Conservation (phyloP, 2,329 filamentous ascomycete genomes). For the Colletotrichum salicis region DNA sequence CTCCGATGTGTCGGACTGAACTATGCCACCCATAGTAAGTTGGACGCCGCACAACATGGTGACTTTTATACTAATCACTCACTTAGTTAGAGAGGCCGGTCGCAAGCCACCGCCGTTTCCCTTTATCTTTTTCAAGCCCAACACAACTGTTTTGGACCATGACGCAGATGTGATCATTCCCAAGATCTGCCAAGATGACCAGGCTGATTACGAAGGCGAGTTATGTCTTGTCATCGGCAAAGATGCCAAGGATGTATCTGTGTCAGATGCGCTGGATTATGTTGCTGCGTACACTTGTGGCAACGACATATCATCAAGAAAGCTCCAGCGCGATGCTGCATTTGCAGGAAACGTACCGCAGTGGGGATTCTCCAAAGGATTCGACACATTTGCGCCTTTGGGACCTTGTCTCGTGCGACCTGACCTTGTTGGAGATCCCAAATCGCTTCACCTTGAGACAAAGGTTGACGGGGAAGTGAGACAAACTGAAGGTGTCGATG, state of each 20-base stretch:
- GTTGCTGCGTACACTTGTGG: slow-evolving; percentile 64
- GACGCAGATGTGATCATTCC: slow-evolving; percentile 55
- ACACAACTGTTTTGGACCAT: slow-evolving; percentile 49
- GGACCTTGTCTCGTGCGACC: slow-evolving; percentile 60
- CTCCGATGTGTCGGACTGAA: slow-evolving; percentile 69
- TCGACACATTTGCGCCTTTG: slow-evolving; percentile 65
- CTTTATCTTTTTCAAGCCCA: slow-evolving; percentile 62
- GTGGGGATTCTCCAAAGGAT: slow-evolving; percentile 67
- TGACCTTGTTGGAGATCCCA: slow-evolving; percentile 54
- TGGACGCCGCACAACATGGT: not conserved
- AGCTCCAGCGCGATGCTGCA: slow-evolving; percentile 60
- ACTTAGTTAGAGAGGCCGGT: slow-evolving; percentile 60
- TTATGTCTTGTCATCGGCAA: slow-evolving; percentile 59
- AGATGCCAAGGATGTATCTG: slow-evolving; percentile 59
- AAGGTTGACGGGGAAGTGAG: slow-evolving; percentile 58
- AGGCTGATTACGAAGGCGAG: slow-evolving; percentile 62
- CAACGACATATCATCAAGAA: slow-evolving; percentile 66
- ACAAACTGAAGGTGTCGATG: slow-evolving; percentile 52
- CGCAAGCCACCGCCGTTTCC: slow-evolving; percentile 60
- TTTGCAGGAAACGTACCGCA: slow-evolving; percentile 64
- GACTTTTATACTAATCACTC: not conserved
- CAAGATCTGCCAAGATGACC: slow-evolving; percentile 57
- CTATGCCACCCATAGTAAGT: slow-evolving; percentile 65
- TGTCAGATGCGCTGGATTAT: slow-evolving; percentile 57
- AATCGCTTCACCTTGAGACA: slow-evolving; percentile 54